phyloP scores from a whole-genome alignment of 768 basidiomycete species.

The Rhizopogon salebrosus region DNA sequence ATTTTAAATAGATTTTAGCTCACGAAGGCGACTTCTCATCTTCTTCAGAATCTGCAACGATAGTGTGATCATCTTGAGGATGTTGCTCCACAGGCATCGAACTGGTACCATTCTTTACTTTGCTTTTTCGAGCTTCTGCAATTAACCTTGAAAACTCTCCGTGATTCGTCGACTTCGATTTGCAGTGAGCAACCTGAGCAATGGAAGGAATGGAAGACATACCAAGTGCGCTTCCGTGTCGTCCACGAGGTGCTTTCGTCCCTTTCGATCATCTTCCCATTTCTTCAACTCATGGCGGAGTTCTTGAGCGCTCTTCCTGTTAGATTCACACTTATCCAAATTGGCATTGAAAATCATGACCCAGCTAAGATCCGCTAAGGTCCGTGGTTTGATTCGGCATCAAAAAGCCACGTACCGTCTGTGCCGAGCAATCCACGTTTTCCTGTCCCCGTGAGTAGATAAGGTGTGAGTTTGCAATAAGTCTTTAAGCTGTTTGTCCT shows the following conservation, averaged over 20 bases:
- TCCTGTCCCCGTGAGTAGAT: conserved; percentile 46
- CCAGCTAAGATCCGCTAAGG: conserved; percentile 43
- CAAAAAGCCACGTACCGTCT: conserved; percentile 38
- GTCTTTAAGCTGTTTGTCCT: conserved; percentile 54
- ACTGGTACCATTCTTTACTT: conserved; percentile 17
- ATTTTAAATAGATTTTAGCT: background rate
- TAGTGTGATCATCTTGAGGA: conserved; percentile 12
- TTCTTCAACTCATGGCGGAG: conserved; percentile 48
- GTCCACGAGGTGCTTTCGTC: conserved; percentile 28
- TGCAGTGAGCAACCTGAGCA: background rate
- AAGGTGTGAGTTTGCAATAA: conserved; percentile 49
- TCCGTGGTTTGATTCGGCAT: background rate
- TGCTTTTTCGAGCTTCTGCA: conserved; percentile 30
- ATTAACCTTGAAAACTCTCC: conserved; percentile 31
- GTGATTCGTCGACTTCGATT: conserved; percentile 16
- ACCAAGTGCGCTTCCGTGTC: conserved; percentile 38
- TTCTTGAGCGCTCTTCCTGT: conserved; percentile 41
- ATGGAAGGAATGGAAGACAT: conserved; percentile 5
- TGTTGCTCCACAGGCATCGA: background rate
- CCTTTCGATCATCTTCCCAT: conserved; percentile 52
- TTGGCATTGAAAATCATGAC: conserved; percentile 68
- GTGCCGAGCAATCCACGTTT: conserved; percentile 50
- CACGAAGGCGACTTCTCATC: conserved; percentile 10
- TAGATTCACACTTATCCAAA: conserved; percentile 45
- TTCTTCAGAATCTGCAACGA: conserved; percentile 34